phyloP scores from a whole-genome alignment of 352 stramenopile species.

The Plasmopara halstedii region DNA sequence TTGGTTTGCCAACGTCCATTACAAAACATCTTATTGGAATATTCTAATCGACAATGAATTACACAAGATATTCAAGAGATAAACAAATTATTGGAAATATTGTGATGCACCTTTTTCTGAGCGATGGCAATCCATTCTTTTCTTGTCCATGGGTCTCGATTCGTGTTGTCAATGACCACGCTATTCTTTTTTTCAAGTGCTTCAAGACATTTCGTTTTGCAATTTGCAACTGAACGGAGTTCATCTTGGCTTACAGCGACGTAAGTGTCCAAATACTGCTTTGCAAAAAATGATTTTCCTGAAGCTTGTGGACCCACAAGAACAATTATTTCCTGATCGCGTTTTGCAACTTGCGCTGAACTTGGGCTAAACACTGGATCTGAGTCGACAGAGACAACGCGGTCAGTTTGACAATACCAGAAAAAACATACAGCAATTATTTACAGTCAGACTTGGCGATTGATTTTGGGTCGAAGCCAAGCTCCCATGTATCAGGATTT shows the following conservation, averaged over 20 bases:
- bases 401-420: not conserved
- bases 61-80: no score
- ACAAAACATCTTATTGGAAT: conserved; percentile 64
- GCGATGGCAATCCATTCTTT: conserved; percentile 72
- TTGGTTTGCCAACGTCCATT: conserved; percentile 68
- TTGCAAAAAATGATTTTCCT: conserved; percentile 61
- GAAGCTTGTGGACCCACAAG: conserved; percentile 66
- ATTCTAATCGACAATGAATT: conserved; percentile 19
- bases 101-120: conserved; percentile 38
- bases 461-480: conserved; percentile 59
- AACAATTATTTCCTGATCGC: conserved; percentile 60
- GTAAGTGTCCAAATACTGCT: conserved; percentile 44
- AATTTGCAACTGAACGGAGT: conserved; percentile 70
- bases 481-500: conserved; percentile 59
- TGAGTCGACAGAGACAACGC: conserved; percentile 6
- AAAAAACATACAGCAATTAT: not conserved
- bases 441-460: conserved; percentile 26
- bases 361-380: conserved; percentile 17
- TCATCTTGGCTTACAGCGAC: conserved; percentile 78
- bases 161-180: conserved; percentile 84
- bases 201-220: conserved; percentile 53
- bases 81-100: no score
- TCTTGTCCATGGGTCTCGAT: conserved; percentile 50
- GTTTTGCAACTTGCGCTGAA: conserved; percentile 15
- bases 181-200: conserved; percentile 52